Percentiles rank a stretch among this genome's conserved stretches.
These are phyloP conservation scores for Myxozyma neotropica DNA, from an alignment of 805 yeast genomes.

Conservation along the genomic window DNA sequence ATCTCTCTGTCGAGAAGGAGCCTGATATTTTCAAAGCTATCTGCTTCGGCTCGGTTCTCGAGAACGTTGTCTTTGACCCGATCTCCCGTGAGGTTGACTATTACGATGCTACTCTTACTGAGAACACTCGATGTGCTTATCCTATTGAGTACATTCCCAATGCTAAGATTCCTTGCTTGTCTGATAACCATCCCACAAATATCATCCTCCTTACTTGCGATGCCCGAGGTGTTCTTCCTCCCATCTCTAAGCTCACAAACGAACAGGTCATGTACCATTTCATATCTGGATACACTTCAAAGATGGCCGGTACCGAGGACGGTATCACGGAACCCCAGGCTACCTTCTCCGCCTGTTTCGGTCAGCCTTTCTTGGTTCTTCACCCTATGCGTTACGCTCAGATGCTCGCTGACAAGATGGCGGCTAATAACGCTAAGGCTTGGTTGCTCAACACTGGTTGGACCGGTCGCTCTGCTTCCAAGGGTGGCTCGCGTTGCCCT, in stretches of 20 bases:
- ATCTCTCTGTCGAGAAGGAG: slow-evolving; percentile 85
- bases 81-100: slow-evolving; percentile 81
- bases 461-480: slow-evolving; percentile 90
- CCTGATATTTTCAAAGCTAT: slow-evolving; percentile 97
- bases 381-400: slow-evolving; percentile 98
- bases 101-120: slow-evolving; percentile 78
- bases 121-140: slow-evolving; percentile 97
- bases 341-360: slow-evolving; percentile 97
- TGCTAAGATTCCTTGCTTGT: slow-evolving; percentile 92
- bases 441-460: slow-evolving; percentile 98
- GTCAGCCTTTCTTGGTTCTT: slow-evolving; percentile 96
- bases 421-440: slow-evolving; percentile 84
- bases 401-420: slow-evolving; percentile 91
- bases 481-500: slow-evolving; percentile 97
- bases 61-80: slow-evolving; percentile 87
- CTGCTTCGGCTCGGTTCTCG: slow-evolving; percentile 91
- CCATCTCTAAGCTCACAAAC: slow-evolving; percentile 88
- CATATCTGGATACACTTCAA: slow-evolving; percentile 97
- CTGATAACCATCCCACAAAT: slow-evolving; percentile 88
- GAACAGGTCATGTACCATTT: slow-evolving; percentile 99
- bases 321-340: slow-evolving; percentile 99
- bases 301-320: slow-evolving; percentile 99
- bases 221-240: slow-evolving; percentile 97
- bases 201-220: slow-evolving; percentile 93
- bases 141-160: slow-evolving; percentile 97